Evolutionary conservation across 768 basidiomycete genomes (phyloP), one percentile per base, ranked within the genome.

Genomic region (Suillus luteus): DNA sequence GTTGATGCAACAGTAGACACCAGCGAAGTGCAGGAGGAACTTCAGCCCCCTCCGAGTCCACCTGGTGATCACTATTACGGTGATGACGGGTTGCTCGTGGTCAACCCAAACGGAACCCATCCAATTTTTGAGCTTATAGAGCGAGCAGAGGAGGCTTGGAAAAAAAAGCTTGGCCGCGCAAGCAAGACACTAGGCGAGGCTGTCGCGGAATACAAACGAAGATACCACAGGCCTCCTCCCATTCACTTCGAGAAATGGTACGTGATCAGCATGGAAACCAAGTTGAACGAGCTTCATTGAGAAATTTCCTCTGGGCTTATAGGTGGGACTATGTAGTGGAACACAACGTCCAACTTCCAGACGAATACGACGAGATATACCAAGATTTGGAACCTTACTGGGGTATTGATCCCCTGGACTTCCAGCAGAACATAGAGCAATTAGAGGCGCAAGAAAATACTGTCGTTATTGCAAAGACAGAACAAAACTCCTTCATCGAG

Each of bases 351-450:
- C 77, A 75, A 49, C 72, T 83, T 1, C 78, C 76, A 17, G 82
- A 83, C 64, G 81, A 83, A 61, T 83, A 83, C 55, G 81, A 83
- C 68, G 79, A 81, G 64, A 82, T 82, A 57, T 67, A 73, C 61
- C 65, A 70, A 8, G 75, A 81, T 59, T 63, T 82, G 10, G 73
- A 75, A 31, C 75, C 77, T 0, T 79, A 73, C 67, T 78, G 73
- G 72, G 80, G 76, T 0, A 67, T 82, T 55, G 66, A 72, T 40
- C 78, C 78, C 0, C n/a, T 51, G 1, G 69, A 70, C 1, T 48
- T 80, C 17, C 71, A 67, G 0, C 52, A 27, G 11, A 61, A 65
- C 0, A 75, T 70, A 40, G 33, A 58, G n/a, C 67, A 64, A 38
- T 65, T 71, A 15, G 76, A 79, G 64, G 33, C 5, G 3, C 27